Evolutionary conservation across 208 protist species (phyloP).

Genomic region (Porcisia deanei): DNA sequence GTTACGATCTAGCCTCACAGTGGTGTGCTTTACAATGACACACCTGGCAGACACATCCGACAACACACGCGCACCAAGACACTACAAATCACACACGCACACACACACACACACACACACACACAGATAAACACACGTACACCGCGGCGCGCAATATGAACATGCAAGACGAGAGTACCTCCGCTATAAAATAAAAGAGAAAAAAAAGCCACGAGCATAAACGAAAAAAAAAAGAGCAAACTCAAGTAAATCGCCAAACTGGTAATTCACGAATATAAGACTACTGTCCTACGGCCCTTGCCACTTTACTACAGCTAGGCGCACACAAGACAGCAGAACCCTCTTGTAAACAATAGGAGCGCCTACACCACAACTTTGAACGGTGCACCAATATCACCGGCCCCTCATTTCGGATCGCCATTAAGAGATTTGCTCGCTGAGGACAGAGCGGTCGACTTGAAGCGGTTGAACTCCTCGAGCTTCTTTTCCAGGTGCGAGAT

Average conservation of each 20-base stretch:
- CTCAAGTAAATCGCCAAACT: background rate
- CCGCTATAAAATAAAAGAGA: background rate
- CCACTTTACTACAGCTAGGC: background rate
- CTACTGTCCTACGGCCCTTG: background rate
- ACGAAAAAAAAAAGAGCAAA: background rate
- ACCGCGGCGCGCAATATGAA: background rate
- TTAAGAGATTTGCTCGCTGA: background rate
- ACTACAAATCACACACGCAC: background rate
- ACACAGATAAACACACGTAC: background rate
- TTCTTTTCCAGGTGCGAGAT: slow-evolving; percentile 47
- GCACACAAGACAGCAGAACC: background rate
- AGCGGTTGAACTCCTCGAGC: slow-evolving; percentile 19
- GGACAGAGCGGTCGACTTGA: background rate
- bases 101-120: slow-evolving; percentile 1
- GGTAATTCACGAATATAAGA: background rate
- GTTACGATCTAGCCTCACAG: too few relatives aligned
- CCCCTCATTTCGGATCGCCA: background rate
- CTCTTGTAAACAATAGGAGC: background rate
- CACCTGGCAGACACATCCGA: background rate
- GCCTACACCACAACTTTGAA: background rate
- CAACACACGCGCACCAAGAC: background rate
- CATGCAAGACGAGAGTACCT: background rate
- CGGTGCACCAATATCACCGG: too few relatives aligned
- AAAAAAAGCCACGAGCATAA: background rate
- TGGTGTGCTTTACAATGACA: too few relatives aligned